These are phyloP conservation scores for Delonix regia DNA, from an alignment of 306 rosid species.

Conservation along the genomic window DNA sequence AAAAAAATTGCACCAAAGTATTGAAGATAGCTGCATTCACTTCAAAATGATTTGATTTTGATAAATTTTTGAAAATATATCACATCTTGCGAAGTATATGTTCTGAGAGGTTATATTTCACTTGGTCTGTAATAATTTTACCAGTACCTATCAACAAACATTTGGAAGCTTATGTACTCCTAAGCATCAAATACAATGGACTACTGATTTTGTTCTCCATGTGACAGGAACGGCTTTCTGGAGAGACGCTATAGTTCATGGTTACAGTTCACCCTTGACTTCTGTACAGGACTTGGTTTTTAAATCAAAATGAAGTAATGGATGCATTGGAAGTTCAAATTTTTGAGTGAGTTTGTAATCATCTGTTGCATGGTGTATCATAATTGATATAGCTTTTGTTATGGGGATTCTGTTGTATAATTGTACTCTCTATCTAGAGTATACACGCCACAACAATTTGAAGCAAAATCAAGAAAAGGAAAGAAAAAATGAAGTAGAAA, in stretches of 20 bases:
- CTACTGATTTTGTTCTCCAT: not conserved
- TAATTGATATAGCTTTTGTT: too few relatives aligned
- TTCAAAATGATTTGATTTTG: not conserved
- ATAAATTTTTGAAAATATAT: too few relatives aligned
- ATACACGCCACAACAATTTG: too few relatives aligned
- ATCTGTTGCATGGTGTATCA: not conserved
- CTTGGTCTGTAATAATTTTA: too few relatives aligned
- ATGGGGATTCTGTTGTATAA: too few relatives aligned
- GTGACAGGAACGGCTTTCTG: conserved; percentile 50
- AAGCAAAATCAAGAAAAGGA: too few relatives aligned
- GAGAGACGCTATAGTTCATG: conserved; percentile 53
- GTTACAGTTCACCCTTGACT: conserved; percentile 48
- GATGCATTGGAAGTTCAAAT: not conserved
- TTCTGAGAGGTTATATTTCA: too few relatives aligned
- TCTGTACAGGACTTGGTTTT: conserved; percentile 47
- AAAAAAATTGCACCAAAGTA: not conserved
- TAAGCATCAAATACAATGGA: not conserved
- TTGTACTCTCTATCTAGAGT: too few relatives aligned
- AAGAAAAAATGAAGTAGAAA: too few relatives aligned
- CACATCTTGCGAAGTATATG: too few relatives aligned
- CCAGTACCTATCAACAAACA: too few relatives aligned
- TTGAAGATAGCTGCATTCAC: not conserved
- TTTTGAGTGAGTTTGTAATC: not conserved
- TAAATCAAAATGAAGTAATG: conserved; percentile 38
- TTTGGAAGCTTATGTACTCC: not conserved